Conservation (phyloP, 169 alveolate genomes). For the Plasmodium knowlesi region DNA sequence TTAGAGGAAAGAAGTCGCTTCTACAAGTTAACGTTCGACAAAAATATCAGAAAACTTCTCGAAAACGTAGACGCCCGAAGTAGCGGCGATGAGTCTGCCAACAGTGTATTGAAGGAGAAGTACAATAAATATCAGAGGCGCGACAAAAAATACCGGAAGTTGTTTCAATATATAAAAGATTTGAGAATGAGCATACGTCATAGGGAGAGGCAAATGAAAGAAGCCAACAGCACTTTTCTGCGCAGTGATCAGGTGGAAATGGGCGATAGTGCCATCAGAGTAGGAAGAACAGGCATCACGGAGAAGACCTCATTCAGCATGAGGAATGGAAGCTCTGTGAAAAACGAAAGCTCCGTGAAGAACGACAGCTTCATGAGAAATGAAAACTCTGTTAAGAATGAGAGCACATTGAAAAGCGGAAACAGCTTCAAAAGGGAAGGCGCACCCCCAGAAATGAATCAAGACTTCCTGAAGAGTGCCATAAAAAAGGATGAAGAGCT, state of each 20-base stretch:
- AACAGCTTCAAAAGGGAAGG: neutral
- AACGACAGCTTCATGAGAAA: neutral
- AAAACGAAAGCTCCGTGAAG: neutral
- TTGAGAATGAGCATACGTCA: slow-evolving; percentile 6
- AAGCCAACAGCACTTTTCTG: neutral
- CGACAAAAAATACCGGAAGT: slow-evolving; percentile 21
- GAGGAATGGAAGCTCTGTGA: neutral
- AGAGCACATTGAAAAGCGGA: neutral
- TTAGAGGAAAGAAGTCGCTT: slow-evolving; percentile 18
- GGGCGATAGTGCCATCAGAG: neutral
- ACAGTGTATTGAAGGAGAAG: slow-evolving; percentile 47
- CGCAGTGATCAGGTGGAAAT: neutral
- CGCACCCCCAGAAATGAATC: neutral
- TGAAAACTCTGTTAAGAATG: neutral
- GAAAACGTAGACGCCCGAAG: slow-evolving; percentile 23
- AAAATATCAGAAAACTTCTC: slow-evolving; percentile 22
- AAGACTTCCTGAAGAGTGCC: neutral
- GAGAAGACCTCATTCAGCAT: neutral
- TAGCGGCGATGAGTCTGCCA: slow-evolving; percentile 70
- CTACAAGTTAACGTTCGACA: slow-evolving; percentile 7
- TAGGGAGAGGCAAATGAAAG: neutral
- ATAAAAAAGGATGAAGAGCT: slow-evolving; percentile 33
- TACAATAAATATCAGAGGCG: slow-evolving; percentile 29
- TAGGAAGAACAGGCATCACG: neutral
- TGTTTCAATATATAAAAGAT: slow-evolving; percentile 41